A percentile compares a stretch with the other conserved stretches of the same genome.
phyloP scores from a whole-genome alignment of 495 filamentous ascomycete species.

The Beverwykella pulmonaria region DNA sequence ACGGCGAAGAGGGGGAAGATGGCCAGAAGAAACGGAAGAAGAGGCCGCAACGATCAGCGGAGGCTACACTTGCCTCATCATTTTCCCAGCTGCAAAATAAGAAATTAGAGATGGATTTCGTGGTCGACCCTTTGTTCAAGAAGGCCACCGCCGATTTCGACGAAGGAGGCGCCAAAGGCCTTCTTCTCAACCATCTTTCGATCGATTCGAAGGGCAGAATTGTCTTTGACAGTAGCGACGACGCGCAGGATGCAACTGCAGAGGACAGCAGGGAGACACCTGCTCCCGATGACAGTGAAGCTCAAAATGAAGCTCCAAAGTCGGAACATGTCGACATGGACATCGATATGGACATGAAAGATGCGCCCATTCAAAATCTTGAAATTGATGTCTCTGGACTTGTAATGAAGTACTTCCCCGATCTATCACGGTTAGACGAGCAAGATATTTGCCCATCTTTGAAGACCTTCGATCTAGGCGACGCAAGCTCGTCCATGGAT shows the following conservation, averaged over 20 bases:
- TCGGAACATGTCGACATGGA: conserved; percentile 47
- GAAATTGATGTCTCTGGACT: conserved; percentile 79
- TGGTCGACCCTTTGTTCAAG: conserved; percentile 96
- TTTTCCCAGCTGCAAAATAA: conserved; percentile 90
- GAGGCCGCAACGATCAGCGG: conserved; percentile 79
- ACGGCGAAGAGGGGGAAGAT: conserved; percentile 76
- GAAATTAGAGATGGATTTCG: conserved; percentile 96
- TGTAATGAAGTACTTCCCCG: conserved; percentile 81
- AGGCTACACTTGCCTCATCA: conserved; percentile 85
- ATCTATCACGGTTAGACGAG: conserved; percentile 71
- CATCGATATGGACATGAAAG: conserved; percentile 53
- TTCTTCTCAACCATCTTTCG: conserved; percentile 90
- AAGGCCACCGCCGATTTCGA: conserved; percentile 98
- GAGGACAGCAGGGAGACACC: conserved; percentile 42
- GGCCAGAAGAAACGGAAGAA: conserved; percentile 72
- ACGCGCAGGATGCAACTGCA: conserved; percentile 65
- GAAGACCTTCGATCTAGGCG: conserved; percentile 87
- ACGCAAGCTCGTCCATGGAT: conserved; percentile 78
- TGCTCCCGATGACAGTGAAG: conserved; percentile 45
- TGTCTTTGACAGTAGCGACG: conserved; percentile 97
- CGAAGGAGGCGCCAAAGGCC: conserved; percentile 94
- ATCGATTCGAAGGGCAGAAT: conserved; percentile 91
- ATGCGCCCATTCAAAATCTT: conserved; percentile 40
- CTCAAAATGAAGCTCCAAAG: conserved; percentile 47
- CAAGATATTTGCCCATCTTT: conserved; percentile 95